A percentile compares a stretch with the other conserved stretches of the same genome.
These are phyloP conservation scores for Boletellus ananiceps DNA, from an alignment of 768 basidiomycete genomes.

Conservation along the genomic window DNA sequence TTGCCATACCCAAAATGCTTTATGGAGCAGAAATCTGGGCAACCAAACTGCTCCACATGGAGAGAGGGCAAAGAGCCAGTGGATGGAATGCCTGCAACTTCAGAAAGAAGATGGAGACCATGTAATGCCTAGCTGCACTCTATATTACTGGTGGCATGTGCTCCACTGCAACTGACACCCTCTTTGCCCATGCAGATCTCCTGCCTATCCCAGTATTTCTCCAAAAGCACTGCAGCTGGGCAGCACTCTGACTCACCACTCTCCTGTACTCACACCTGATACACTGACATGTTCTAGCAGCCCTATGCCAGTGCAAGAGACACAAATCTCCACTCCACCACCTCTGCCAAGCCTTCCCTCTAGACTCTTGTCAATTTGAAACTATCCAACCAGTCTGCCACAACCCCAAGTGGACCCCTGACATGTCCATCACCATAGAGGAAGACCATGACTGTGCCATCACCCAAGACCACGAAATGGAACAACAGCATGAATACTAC, in stretches of 20 bases:
- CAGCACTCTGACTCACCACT: not conserved
- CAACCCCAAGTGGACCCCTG: too few relatives aligned
- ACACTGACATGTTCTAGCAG: too few relatives aligned
- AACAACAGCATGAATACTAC: too few relatives aligned
- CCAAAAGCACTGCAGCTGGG: not conserved
- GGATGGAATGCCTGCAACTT: constrained; percentile 12
- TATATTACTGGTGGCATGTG: constrained; percentile 21
- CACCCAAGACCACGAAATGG: too few relatives aligned
- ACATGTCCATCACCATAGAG: too few relatives aligned
- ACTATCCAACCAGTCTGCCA: too few relatives aligned
- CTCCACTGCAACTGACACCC: constrained; percentile 17
- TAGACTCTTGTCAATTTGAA: too few relatives aligned
- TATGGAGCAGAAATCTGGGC: constrained; percentile 24
- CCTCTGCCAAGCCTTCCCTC: too few relatives aligned
- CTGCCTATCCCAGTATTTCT: not conserved
- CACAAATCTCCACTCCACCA: too few relatives aligned
- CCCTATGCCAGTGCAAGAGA: too few relatives aligned
- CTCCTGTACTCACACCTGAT: not conserved
- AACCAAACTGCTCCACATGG: not conserved
- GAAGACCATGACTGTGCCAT: too few relatives aligned
- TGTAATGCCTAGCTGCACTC: constrained; percentile 20
- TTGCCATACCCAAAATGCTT: constrained; percentile 8
- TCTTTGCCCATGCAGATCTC: constrained; percentile 16
- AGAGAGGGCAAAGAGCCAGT: not conserved
- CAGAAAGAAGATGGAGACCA: constrained; percentile 4